Evolutionary conservation across 2,329 filamentous ascomycete genomes (phyloP).

Genomic region (Coniochaeta ligniaria): DNA sequence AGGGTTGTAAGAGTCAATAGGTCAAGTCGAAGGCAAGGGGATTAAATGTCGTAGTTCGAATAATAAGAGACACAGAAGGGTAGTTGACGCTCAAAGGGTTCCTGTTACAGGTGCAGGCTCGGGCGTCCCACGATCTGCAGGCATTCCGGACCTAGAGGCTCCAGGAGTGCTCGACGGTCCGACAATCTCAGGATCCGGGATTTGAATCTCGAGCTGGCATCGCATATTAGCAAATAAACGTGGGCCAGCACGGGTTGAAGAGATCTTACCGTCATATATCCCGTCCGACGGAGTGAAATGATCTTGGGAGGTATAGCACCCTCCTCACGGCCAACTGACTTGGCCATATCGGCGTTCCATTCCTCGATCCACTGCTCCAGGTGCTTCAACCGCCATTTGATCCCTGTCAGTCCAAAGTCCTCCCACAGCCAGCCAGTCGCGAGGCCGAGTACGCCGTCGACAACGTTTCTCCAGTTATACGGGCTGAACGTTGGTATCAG

Average conservation of each 20-base stretch:
- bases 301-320: constrained; percentile 57
- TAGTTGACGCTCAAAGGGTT: neutral
- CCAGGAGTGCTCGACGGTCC: constrained; percentile 38
- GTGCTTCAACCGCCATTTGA: constrained; percentile 62
- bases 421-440: constrained; percentile 94
- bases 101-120: neutral
- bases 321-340: constrained; percentile 42
- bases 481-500: constrained; percentile 75
- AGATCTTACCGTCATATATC: constrained; percentile 71
- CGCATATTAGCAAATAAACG: constrained; percentile 14
- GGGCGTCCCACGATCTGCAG: neutral
- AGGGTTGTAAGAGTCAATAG: neutral
- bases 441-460: constrained; percentile 73
- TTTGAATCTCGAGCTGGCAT: constrained; percentile 67
- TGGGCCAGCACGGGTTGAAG: neutral
- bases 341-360: constrained; percentile 73
- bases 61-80: neutral
- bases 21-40: neutral
- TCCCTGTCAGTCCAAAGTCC: constrained; percentile 69
- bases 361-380: constrained; percentile 78
- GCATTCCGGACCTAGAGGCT: constrained; percentile 23
- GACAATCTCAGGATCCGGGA: constrained; percentile 68
- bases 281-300: constrained; percentile 72
- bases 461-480: constrained; percentile 65
- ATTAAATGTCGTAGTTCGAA: neutral